Percentiles rank a stretch among this genome's conserved stretches.
These are phyloP conservation scores for Suillus occidentalis DNA, from an alignment of 768 basidiomycete species.

Conservation along the genomic window DNA sequence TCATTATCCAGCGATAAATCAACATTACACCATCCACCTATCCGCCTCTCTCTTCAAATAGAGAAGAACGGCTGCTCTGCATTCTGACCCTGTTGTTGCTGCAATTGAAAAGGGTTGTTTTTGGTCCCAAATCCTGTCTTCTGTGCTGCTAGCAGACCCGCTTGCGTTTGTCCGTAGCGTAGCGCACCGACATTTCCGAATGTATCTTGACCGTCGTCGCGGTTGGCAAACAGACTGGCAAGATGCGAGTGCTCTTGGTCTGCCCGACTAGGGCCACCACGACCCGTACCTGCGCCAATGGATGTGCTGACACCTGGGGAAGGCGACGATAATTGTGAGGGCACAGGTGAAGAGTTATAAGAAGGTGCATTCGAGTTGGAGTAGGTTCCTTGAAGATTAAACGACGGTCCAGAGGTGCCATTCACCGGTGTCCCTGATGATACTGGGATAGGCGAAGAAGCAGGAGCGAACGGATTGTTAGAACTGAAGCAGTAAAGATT, in stretches of 20 bases:
- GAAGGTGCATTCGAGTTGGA: constrained; percentile 40
- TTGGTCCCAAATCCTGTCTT: constrained; percentile 47
- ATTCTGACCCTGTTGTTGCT: constrained; percentile 50
- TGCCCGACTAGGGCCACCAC: constrained; percentile 38
- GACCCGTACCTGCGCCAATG: constrained; percentile 14
- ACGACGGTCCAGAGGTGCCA: constrained; percentile 44
- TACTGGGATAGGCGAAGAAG: constrained; percentile 30
- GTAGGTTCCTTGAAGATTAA: constrained; percentile 73
- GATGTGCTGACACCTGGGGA: constrained; percentile 33
- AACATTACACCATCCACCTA: constrained; percentile 1
- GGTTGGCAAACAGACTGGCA: constrained; percentile 80
- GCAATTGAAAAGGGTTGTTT: constrained; percentile 70
- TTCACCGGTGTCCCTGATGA: constrained; percentile 35
- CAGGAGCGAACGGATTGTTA: constrained; percentile 91
- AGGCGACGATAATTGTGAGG: constrained; percentile 42
- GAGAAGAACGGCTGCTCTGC: constrained; percentile 81
- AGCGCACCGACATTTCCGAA: constrained; percentile 87
- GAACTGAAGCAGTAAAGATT: constrained; percentile 52
- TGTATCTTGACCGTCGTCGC: constrained; percentile 92
- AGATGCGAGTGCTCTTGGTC: constrained; percentile 77
- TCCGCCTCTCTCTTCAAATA: constrained; percentile 42
- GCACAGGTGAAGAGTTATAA: constrained; percentile 39
- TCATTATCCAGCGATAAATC: constrained; percentile 6
- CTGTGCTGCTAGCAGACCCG: constrained; percentile 47
- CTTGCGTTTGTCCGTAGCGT: constrained; percentile 66